Evolutionary conservation across 2,329 filamentous ascomycete species (phyloP), one percentile per base, ranked within the genome.

Genomic region (Drechslerella coelobrocha): DNA sequence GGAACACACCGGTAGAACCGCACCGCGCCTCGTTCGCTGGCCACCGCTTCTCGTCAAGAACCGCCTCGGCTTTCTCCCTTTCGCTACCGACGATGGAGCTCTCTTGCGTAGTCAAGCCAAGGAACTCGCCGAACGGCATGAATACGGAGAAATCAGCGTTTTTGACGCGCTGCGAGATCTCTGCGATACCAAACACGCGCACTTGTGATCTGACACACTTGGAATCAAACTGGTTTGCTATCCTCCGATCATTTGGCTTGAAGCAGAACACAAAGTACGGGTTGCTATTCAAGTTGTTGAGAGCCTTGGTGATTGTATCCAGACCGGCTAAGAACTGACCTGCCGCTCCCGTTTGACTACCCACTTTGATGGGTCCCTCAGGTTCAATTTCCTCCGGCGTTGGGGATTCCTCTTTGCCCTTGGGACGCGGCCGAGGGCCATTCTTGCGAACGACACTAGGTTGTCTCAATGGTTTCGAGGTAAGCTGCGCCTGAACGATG

Each of bases 181-280:
- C 94, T 0, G 92, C 92, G 76, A 99, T 96, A 29, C 94, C 94
- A 75, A 97, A 91, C 0, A 92, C 96, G 77, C 97, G 93, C 0
- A 99, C 85, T 78, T 99, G 94, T 9, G 90, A 90, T 2, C 94
- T 88, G 21, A 99, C 94, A 78, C 94, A 99, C 79, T 97, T 97
- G 84, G 92, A 97, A 79, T 99, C 94, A 76, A 97, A 99, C 77
- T 99, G 94, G 75, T 99, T 99, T 72, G 94, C 93, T 74, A 99
- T 99, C 53, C 94, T 88, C 57, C 94, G 86, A 78, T 99, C 94
- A 75, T 99, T 99, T 21, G 94, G 93, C 80, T 99, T 99, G 73
- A 99, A 81, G 77, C 94, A 99, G 80, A 99, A 97, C 47, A 99
- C 86, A 75, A 97, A 97, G 80, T 99, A 99, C 0, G 89, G 86